phyloP scores from a whole-genome alignment of 345 rosid genomes.

The Eucalyptus curtisii region DNA sequence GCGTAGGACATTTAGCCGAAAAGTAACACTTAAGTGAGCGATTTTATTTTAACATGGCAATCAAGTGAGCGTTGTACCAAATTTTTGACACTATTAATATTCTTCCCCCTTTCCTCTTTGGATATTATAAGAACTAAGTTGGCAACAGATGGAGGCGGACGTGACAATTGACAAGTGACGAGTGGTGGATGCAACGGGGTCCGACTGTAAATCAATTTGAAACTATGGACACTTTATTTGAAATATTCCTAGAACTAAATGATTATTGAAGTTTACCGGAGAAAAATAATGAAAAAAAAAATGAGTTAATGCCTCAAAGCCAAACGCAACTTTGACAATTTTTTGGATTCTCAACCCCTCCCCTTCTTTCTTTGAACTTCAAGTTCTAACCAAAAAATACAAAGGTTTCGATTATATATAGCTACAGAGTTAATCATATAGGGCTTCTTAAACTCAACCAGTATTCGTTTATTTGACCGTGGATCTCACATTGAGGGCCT shows the following conservation, averaged over 20 bases:
- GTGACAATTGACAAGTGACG: not conserved
- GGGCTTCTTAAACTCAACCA: not conserved
- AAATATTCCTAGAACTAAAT: not conserved
- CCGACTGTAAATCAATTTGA: not conserved
- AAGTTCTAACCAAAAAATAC: too few relatives aligned
- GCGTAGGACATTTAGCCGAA: accelerated
- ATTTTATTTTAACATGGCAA: too few relatives aligned
- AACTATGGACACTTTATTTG: not conserved
- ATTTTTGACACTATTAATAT: too few relatives aligned
- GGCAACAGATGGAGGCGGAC: not conserved
- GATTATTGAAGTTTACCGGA: not conserved
- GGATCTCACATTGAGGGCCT: not conserved
- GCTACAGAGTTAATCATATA: not conserved
- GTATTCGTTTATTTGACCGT: not conserved
- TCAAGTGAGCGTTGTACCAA: accelerated
- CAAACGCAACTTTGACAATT: not conserved
- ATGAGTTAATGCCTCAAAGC: not conserved
- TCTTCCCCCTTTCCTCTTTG: not conserved
- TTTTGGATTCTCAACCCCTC: not conserved
- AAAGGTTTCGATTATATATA: not conserved
- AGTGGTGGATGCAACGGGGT: not conserved
- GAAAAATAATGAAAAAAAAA: not conserved
- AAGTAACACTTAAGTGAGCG: too few relatives aligned
- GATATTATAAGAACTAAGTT: not conserved
- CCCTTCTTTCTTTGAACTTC: not conserved